Evolutionary conservation across 116 monocot genomes (phyloP).

Genomic region (Cymodocea nodosa): DNA sequence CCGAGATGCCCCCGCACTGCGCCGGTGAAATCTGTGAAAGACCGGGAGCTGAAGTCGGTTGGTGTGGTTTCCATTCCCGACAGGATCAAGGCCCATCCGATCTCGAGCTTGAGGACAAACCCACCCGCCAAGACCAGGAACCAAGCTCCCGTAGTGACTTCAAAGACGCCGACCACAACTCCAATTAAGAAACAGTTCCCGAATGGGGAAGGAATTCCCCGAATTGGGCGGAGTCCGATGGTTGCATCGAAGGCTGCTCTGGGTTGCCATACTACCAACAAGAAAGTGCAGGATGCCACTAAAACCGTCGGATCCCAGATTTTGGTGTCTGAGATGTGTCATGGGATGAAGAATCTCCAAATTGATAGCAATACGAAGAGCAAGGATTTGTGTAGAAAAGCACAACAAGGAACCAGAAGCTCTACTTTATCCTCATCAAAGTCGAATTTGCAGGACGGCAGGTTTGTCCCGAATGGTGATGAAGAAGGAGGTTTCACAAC

Average conservation of each 20-base stretch:
- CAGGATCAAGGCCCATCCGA: constrained; percentile 40
- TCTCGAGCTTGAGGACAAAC: constrained; percentile 44
- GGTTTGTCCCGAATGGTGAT: too few species aligned
- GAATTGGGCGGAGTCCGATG: constrained; percentile 19
- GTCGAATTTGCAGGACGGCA: background rate
- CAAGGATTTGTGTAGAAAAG: background rate
- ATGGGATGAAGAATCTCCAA: constrained; percentile 34
- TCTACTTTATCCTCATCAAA: background rate
- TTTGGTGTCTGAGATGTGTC: constrained; percentile 25
- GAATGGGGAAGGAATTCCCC: constrained; percentile 12
- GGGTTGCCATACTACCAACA: constrained; percentile 14
- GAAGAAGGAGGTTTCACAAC: background rate
- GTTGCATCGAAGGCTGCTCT: constrained; percentile 20
- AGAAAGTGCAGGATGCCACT: constrained; percentile 15
- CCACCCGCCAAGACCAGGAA: constrained; percentile 16
- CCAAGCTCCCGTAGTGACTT: background rate
- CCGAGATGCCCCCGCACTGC: constrained; percentile 52
- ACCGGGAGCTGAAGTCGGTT: constrained; percentile 22
- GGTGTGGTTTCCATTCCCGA: constrained; percentile 24
- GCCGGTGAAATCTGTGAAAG: constrained; percentile 50
- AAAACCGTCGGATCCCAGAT: background rate
- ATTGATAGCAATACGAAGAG: constrained; percentile 5
- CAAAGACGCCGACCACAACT: constrained; percentile 24
- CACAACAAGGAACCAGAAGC: background rate
- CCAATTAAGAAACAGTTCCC: constrained; percentile 19